Evolutionary conservation across 1,139 yeast species (phyloP).

Genomic region (Debaryomyces sp.): DNA sequence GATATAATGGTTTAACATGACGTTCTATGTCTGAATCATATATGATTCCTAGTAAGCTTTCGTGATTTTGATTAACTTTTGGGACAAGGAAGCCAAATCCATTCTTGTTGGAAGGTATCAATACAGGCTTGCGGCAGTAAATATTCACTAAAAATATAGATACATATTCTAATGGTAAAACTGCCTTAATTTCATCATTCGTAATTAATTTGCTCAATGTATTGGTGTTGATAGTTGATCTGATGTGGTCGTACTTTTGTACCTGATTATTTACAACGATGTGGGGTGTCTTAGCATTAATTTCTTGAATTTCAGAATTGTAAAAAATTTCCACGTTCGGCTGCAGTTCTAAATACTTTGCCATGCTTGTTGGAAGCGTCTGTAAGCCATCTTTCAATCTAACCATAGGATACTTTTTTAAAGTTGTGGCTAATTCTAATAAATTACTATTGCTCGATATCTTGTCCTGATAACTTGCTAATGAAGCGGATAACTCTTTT

Average conservation of each 20-base stretch:
- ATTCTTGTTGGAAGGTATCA: constrained; percentile 48
- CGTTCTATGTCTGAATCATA: constrained; percentile 84
- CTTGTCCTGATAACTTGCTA: constrained; percentile 31
- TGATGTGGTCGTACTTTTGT: constrained; percentile 50
- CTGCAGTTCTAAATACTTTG: constrained; percentile 32
- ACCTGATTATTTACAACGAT: constrained; percentile 7
- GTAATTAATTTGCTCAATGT: constrained; percentile 27
- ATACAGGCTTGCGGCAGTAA: constrained; percentile 30
- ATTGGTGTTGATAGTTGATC: constrained; percentile 56
- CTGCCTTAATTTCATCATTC: constrained; percentile 19
- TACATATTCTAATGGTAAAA: constrained; percentile 45
- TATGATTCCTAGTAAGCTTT: constrained; percentile 77
- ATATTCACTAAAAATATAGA: constrained; percentile 65
- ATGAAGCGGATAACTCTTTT: constrained; percentile 18
- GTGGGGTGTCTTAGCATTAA: constrained; percentile 19
- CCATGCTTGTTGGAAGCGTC: constrained; percentile 47
- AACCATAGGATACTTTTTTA: constrained; percentile 55
- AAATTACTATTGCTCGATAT: constrained; percentile 44
- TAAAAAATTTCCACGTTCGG: constrained; percentile 45
- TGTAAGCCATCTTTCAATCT: constrained; percentile 57
- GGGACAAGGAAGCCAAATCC: constrained; percentile 96
- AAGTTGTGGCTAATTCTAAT: constrained; percentile 29
- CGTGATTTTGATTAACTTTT: constrained; percentile 51
- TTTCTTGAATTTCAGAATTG: constrained; percentile 20
- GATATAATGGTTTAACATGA: constrained; percentile 30